These are phyloP conservation scores for Berberis thunbergii DNA, from an alignment of 164 flowering plant genomes.

Conservation along the genomic window DNA sequence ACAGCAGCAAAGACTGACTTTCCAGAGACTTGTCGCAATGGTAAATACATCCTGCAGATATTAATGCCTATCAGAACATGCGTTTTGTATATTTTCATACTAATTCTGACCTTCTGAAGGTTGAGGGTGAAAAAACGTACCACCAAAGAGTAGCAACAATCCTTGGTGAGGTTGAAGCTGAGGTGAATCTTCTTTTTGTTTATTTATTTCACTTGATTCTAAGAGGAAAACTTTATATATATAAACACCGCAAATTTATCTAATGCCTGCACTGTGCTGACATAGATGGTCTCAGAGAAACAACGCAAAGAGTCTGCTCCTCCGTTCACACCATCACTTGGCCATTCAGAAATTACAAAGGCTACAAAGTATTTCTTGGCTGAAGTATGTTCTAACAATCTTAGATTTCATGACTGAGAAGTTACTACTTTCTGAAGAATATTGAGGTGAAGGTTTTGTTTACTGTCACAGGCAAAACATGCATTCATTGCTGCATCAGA, in stretches of 20 bases:
- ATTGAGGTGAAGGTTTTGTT: not conserved
- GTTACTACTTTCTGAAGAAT: not conserved
- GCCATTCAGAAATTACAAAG: conserved; percentile 41
- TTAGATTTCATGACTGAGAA: not conserved
- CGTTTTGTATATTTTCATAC: not conserved
- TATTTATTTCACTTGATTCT: not conserved
- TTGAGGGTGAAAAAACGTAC: conserved; percentile 79
- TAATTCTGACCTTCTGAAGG: conserved; percentile 30
- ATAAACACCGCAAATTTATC: not conserved
- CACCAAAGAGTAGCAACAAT: conserved; percentile 76
- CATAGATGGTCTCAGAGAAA: conserved; percentile 82
- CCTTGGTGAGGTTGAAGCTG: conserved; percentile 75
- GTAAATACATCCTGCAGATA: conserved; percentile 21
- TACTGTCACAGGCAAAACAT: conserved; percentile 58
- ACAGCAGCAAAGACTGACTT: conserved; percentile 89
- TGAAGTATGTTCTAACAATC: conserved; percentile 42
- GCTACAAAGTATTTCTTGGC: conserved; percentile 73
- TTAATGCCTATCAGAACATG: not conserved
- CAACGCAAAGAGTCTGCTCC: conserved; percentile 93
- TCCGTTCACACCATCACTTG: conserved; percentile 42
- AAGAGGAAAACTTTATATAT: not conserved
- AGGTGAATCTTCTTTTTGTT: conserved; percentile 37
- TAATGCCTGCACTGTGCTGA: conserved; percentile 11
- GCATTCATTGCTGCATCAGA: conserved; percentile 61
- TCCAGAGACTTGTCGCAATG: conserved; percentile 92